Evolutionary conservation across 495 filamentous ascomycete species (phyloP).

Genomic region (Aspergillus sclerotioniger): DNA sequence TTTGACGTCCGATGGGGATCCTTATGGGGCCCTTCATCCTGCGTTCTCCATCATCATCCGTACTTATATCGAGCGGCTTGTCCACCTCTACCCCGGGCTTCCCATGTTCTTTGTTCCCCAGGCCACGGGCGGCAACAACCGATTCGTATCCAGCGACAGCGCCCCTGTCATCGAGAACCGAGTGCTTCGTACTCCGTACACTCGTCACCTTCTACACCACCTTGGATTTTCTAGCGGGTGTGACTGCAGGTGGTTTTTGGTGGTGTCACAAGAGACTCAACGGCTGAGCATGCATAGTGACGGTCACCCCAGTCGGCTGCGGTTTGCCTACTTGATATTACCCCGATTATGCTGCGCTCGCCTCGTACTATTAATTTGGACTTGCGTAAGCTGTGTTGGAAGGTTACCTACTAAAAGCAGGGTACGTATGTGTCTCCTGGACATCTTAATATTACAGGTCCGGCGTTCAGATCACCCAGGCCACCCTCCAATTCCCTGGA

Average conservation of each 20-base stretch:
- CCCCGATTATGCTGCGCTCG: background rate
- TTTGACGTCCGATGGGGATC: background rate
- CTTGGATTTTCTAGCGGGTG: background rate
- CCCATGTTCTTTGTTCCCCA: background rate
- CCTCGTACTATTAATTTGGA: constrained; percentile 4
- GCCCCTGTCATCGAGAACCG: background rate
- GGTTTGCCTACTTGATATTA: background rate
- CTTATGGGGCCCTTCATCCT: background rate
- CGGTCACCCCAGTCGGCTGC: background rate
- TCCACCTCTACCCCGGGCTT: background rate
- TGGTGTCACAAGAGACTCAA: constrained; percentile 13
- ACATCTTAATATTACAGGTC: background rate
- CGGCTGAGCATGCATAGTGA: constrained; percentile 9
- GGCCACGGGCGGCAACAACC: constrained; percentile 1
- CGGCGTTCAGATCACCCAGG: background rate
- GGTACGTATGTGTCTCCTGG: background rate
- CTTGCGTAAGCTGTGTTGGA: constrained; percentile 2
- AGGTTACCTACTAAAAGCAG: background rate
- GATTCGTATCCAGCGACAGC: background rate
- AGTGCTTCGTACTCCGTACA: background rate
- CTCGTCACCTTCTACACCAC: constrained; percentile 9
- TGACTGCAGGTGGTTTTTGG: constrained; percentile 8
- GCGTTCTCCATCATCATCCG: background rate
- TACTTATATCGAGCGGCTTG: constrained; percentile 2
- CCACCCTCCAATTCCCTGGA: background rate